Base-by-base conservation (phyloP, 2,329 filamentous ascomycete species). In the Beauveria sp. region DNA sequence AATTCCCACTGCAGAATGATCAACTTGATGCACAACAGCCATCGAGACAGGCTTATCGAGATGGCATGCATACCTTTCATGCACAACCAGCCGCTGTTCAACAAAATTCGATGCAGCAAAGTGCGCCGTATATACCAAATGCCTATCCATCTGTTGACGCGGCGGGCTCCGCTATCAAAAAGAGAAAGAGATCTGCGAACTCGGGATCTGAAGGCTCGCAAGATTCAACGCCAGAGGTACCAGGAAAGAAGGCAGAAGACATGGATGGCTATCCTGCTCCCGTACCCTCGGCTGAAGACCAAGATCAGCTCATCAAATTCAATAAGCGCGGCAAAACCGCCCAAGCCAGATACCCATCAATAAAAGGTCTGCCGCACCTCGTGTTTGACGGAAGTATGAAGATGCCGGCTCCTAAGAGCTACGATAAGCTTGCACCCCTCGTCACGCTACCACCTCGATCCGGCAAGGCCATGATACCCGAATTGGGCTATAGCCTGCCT, bases 391-490 rank as follows among this genome's bases (percentile, higher is more conserved):
- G 71, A 2, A 73, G 68, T n/a, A 68, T 73, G n/a, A 78, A 76
- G 63, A 69, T 79, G 52, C 72, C 77, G 40, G 74, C 72, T 0
- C 75, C 76, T 5, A 79, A 79, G 65, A 77, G 74, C 59, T 78
- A 77, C 59, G 77, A 79, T 51, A 78, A 78, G 63, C 68, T 79
- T 42, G 70, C 74, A 1, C 77, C 77, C 6, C 67, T 78, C 28
- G 74, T 79, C 18, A 76, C 77, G 7, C 63, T 76, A 22, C 74
- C 77, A 8, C 67, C 76, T 16, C 72, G 71, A 46, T 77, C 70
- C 24, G 73, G 75, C 9, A 75, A 72, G 46, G 65, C 70, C 3
- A 72, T 78, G 57, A 68, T 78, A 2, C 73, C 75, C 1, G 74
- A 76, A 40, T 61, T 77, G 34, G 73, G 73, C 4, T 74, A 73